phyloP scores from a whole-genome alignment of 2,329 filamentous ascomycete species.

The Aspergillus neoniger region DNA sequence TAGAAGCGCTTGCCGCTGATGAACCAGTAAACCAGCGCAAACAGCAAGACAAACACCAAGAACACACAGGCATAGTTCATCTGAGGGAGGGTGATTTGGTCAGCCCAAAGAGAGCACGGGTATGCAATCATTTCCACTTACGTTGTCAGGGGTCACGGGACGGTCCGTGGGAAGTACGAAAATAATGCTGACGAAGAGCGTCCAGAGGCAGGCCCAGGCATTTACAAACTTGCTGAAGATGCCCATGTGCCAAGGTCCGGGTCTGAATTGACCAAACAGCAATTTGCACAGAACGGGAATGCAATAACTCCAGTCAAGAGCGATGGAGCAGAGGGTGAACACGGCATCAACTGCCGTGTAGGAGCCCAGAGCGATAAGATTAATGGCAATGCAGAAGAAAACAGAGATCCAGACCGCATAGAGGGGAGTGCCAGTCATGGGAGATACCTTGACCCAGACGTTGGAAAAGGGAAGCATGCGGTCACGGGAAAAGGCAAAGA shows the following conservation, averaged over 20 bases:
- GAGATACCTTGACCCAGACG: neutral
- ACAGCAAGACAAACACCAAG: conserved; percentile 5
- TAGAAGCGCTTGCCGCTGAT: conserved; percentile 6
- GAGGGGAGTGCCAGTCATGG: neutral
- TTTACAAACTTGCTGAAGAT: neutral
- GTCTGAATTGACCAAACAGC: conserved; percentile 6
- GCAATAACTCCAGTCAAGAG: conserved; percentile 7
- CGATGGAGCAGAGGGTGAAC: conserved; percentile 6
- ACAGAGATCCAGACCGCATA: conserved; percentile 7
- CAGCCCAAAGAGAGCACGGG: neutral
- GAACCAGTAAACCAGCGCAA: conserved; percentile 6
- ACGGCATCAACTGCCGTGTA: conserved; percentile 6
- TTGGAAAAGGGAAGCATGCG: conserved; percentile 7
- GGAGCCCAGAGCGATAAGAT: conserved; percentile 5
- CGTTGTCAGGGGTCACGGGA: conserved; percentile 4
- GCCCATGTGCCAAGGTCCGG: conserved; percentile 8
- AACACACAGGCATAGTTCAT: conserved; percentile 10
- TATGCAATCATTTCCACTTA: neutral
- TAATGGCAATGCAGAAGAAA: conserved; percentile 5
- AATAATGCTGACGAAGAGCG: conserved; percentile 3
- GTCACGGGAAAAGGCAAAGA: conserved; percentile 4
- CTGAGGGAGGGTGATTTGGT: neutral
- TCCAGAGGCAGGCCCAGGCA: conserved; percentile 3
- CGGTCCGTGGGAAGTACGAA: conserved; percentile 4
- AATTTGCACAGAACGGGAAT: conserved; percentile 5